A percentile compares a stretch with the other conserved stretches of the same genome.
phyloP scores from a whole-genome alignment of 768 basidiomycete genomes.

The Terana coerulea region DNA sequence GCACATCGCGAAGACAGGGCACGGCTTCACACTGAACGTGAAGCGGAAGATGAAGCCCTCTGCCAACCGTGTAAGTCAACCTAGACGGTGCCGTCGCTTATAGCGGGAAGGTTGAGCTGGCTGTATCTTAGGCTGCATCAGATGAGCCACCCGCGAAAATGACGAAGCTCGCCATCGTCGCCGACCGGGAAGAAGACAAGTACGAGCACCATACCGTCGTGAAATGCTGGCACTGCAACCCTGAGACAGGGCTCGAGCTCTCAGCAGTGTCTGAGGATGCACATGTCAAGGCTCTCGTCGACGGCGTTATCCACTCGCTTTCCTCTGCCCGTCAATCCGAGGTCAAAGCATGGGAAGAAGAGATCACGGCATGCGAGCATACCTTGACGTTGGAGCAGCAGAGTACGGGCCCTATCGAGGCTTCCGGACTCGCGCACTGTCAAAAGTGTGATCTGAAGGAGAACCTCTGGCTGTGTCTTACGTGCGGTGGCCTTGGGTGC shows the following conservation, averaged over 20 bases:
- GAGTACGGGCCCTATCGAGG: slow-evolving; percentile 42
- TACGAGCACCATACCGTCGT: slow-evolving; percentile 65
- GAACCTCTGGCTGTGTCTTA: slow-evolving; percentile 94
- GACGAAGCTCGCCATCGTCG: slow-evolving; percentile 82
- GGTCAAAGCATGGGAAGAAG: slow-evolving; percentile 98
- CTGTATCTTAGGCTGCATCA: slow-evolving; percentile 52
- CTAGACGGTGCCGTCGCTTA: too few relatives aligned
- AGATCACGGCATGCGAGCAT: slow-evolving; percentile 85
- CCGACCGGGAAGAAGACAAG: slow-evolving; percentile 86
- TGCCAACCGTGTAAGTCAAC: slow-evolving; percentile 55
- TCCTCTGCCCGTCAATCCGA: slow-evolving; percentile 92
- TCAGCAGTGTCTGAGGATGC: slow-evolving; percentile 31
- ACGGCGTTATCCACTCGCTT: slow-evolving; percentile 72
- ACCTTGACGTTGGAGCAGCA: slow-evolving; percentile 52
- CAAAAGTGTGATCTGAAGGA: slow-evolving; percentile 78
- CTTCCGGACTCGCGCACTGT: slow-evolving; percentile 77
- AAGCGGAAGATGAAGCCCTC: slow-evolving; percentile 66
- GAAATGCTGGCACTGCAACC: slow-evolving; percentile 76
- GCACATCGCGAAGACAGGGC: slow-evolving; percentile 70
- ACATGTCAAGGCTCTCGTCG: slow-evolving; percentile 53
- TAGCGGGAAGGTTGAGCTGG: too few relatives aligned
- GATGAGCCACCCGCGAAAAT: slow-evolving; percentile 87
- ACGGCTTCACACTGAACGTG: slow-evolving; percentile 77
- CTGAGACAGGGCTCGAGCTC: slow-evolving; percentile 42
- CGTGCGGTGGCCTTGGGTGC: slow-evolving; percentile 87